Percentiles rank a stretch among this genome's conserved stretches.
These are phyloP conservation scores for Tolypocladium album DNA, from an alignment of 2,329 filamentous ascomycete genomes.

Conservation along the genomic window DNA sequence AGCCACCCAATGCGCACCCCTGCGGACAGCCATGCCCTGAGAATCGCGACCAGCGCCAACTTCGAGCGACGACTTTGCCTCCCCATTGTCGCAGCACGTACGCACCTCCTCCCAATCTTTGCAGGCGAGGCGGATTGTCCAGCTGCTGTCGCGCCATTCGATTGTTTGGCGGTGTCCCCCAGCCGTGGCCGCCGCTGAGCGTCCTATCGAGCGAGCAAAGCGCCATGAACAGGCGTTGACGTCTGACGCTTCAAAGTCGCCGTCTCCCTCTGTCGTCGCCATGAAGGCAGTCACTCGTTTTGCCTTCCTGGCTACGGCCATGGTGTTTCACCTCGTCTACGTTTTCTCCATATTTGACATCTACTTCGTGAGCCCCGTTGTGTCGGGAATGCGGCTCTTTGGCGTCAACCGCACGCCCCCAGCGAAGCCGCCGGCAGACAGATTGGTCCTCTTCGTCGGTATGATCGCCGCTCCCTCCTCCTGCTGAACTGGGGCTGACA, in stretches of 20 bases:
- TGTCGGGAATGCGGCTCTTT: conserved; percentile 86
- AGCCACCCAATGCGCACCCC: background rate
- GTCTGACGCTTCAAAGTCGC: background rate
- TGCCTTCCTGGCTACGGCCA: conserved; percentile 77
- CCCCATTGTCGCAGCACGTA: background rate
- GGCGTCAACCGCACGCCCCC: conserved; percentile 49
- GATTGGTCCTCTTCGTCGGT: conserved; percentile 91
- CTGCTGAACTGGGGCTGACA: background rate
- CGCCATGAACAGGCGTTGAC: background rate
- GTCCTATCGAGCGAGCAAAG: background rate
- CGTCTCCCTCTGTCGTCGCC: conserved; percentile 4
- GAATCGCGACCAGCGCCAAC: background rate
- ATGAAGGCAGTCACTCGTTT: conserved; percentile 55
- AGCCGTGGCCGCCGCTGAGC: background rate
- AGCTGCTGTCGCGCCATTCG: background rate
- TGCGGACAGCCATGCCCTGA: background rate
- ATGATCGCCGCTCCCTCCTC: conserved; percentile 10
- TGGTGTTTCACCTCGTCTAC: conserved; percentile 89
- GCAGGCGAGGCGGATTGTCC: background rate
- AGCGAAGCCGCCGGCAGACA: conserved; percentile 68
- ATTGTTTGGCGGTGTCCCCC: background rate
- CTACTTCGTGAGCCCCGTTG: conserved; percentile 96
- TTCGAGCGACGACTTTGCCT: background rate
- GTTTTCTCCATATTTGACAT: conserved; percentile 96
- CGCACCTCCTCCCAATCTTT: background rate